Conservation (phyloP, 176 grass and related monocot species). For the Aegilops speltoides region DNA sequence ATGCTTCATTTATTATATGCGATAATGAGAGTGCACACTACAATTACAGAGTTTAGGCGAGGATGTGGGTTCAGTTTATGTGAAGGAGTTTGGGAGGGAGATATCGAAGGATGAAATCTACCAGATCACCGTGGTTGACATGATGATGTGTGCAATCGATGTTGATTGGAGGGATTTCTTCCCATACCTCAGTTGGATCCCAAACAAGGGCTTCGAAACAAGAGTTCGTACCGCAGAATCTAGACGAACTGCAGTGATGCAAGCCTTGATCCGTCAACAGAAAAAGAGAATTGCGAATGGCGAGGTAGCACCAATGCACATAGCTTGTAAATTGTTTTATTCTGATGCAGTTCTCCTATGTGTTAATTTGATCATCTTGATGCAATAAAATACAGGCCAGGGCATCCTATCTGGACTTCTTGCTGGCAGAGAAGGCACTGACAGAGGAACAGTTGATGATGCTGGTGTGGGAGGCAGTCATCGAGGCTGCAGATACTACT, state of each 20-base stretch:
- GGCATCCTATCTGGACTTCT: slow-evolving; percentile 65
- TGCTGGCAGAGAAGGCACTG: slow-evolving; percentile 59
- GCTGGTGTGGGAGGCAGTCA: slow-evolving; percentile 73
- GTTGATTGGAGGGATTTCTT: slow-evolving; percentile 99
- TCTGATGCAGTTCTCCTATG: not conserved
- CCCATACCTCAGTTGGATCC: slow-evolving; percentile 84
- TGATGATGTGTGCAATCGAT: slow-evolving; percentile 82
- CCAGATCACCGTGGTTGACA: slow-evolving; percentile 52
- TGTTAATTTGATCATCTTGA: not conserved
- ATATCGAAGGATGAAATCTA: slow-evolving; percentile 63
- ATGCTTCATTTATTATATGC: not conserved
- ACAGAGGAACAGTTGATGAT: slow-evolving; percentile 60
- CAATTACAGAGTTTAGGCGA: slow-evolving; percentile 60
- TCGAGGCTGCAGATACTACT: slow-evolving; percentile 81
- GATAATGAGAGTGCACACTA: not conserved
- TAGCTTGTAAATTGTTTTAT: not conserved
- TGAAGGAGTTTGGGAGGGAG: slow-evolving; percentile 67
- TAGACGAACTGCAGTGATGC: slow-evolving; percentile 48
- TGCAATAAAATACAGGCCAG: slow-evolving; percentile 33
- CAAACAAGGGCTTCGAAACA: slow-evolving; percentile 69
- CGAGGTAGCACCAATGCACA: slow-evolving; percentile 45
- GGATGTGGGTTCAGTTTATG: slow-evolving; percentile 61
- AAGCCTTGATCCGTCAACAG: slow-evolving; percentile 60
- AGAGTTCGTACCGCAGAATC: slow-evolving; percentile 44
- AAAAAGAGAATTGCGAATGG: slow-evolving; percentile 54